Evolutionary conservation across 305 asterid species (phyloP), one percentile per base, ranked within the genome.

Genomic region (Fraxinus floribunda): DNA sequence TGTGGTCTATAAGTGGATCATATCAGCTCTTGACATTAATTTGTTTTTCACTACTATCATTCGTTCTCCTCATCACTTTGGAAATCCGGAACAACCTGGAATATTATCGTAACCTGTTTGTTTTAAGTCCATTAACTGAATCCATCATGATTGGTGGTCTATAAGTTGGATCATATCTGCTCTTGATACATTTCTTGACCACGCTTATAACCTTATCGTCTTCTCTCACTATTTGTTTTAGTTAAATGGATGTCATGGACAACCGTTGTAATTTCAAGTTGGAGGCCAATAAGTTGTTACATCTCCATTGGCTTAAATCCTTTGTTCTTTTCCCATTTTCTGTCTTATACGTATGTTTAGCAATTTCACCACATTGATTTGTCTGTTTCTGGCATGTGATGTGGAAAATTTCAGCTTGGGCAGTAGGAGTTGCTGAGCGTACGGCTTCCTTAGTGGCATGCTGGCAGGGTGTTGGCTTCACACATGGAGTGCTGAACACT

Each of bases 381-480:
- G 29, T 84, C 73, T 73, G 64, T 75, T 30, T 41, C 72, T 89
- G 64, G 16, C 82, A 13, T 86, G 71, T 84, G 34, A 75, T 77
- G 84, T 77, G 57, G 80, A 86, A 57, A 66, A 55, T 36, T 83
- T 52, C 98, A 96, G 99, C 99, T 80, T 96, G 99, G 99, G 95
- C 92, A 0, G 99, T 96, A 84, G 98, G 94, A 91, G 93, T 96
- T 84, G 93, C 97, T 1, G 99, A 96, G 89, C 97, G 88, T 26
- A 96, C 99, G 0, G 99, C 98, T 85, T 92, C 97, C 80, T 87
- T 91, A 87, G 83, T 96, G 86, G 97, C 98, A 78, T 86, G 83
- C 60, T 96, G 99, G 99, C 99, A 96, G 91, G 99, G 98, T 79
- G 98, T 96, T 84, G 98, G 99, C 62, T 96, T 96, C 93, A 96